Base-by-base conservation (phyloP, 176 grass and related monocot species). In the Zoysia japonica region DNA sequence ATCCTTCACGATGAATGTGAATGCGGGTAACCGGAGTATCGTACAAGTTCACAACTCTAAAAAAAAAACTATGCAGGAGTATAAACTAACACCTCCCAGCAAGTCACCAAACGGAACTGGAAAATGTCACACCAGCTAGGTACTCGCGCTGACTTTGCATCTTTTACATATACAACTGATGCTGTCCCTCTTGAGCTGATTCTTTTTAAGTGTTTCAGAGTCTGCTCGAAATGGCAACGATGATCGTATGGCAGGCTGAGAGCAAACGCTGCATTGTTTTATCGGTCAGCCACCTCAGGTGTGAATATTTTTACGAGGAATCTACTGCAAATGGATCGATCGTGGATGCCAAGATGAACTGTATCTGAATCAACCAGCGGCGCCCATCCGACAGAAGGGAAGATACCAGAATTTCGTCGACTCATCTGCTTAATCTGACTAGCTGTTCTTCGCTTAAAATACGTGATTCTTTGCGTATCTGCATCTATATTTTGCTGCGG, bases 101-200 rank as follows among this genome's bases (percentile, higher is more conserved):
- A 56, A 48, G 47, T 15, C 71, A 70, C 56, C 12, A 2, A 20
- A 20, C 71, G 57, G 17, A 28, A 44, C 65, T 65, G 38, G 11
- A 19, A 42, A 64, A 70, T 66, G 64, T 71, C 55, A 49, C 35
- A 76, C 42, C 37, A 80, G 55, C 36, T 76, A 48, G 56, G 57
- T 39, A 63, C 54, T 41, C 12, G 0, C 2, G 50, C 65, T 85
- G 82, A 88, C 87, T 88, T 88, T 85, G 77, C 82, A 66, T 85
- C 65, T 76, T 38, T 36, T 40, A 56, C 20, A 50, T 71, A 76
- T 55, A 56, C 70, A 37, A 84, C 16, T 4, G 6, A n/a, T 76
- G 45, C 19, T 40, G 53, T 62, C 70, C 63, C 54, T 75, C 13
- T 75, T 56, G 70, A 42, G 47, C 70, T 70, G 75, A 84, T 65